Percentiles rank a stretch among this genome's conserved stretches.
Evolutionary conservation across 2,329 filamentous ascomycete species (phyloP).

Genomic region (Ampelomyces quisqualis): DNA sequence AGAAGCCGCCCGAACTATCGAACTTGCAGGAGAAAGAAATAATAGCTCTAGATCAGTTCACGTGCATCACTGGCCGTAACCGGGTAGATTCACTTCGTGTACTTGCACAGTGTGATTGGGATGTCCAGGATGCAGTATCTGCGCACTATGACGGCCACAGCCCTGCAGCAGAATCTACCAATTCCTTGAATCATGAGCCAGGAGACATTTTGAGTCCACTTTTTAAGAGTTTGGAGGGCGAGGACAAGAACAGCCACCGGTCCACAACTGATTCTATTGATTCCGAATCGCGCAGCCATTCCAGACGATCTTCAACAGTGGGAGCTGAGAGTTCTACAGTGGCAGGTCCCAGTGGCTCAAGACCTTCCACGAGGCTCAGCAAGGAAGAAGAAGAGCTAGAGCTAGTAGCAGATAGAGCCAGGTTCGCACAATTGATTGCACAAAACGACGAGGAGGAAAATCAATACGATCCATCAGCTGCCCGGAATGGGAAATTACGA

Average conservation of each 20-base stretch:
- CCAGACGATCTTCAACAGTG: too few relatives aligned
- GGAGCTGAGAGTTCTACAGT: neutral
- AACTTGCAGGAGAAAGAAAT: too few relatives aligned
- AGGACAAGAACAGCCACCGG: too few relatives aligned
- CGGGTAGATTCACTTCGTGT: neutral
- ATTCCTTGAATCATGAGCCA: too few relatives aligned
- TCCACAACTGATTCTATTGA: too few relatives aligned
- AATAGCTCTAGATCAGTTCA: neutral
- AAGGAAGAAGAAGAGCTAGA: neutral
- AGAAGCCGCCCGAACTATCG: too few relatives aligned
- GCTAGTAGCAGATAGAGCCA: neutral
- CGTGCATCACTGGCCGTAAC: neutral
- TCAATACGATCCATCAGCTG: too few relatives aligned
- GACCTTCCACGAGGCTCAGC: neutral
- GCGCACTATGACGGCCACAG: neutral
- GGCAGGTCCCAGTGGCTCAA: neutral
- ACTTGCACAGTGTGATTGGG: neutral
- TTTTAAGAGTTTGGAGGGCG: too few relatives aligned
- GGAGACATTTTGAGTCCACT: too few relatives aligned
- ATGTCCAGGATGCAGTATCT: neutral
- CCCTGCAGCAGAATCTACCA: neutral
- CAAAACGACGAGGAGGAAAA: neutral
- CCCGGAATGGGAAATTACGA: too few relatives aligned
- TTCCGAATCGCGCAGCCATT: too few relatives aligned
- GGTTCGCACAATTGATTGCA: neutral